These are phyloP conservation scores for Fusarium poae DNA, from an alignment of 2,329 filamentous ascomycete genomes.

Conservation along the genomic window DNA sequence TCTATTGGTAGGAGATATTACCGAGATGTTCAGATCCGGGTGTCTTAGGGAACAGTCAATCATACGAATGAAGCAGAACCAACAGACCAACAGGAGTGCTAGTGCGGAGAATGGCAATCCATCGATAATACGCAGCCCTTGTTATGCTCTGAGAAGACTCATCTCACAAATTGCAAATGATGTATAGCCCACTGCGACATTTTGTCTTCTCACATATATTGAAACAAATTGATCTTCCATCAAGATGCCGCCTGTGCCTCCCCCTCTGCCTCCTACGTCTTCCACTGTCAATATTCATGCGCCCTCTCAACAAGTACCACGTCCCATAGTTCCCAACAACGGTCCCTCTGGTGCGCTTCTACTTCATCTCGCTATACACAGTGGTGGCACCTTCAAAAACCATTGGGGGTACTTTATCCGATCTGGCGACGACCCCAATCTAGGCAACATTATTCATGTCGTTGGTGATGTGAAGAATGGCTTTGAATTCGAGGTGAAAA, in stretches of 20 bases:
- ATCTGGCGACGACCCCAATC: rapidly evolving
- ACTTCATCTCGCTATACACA: neutral
- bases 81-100: no score
- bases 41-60: no score
- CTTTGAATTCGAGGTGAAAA: conserved; percentile 1
- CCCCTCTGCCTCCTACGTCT: neutral
- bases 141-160: no score
- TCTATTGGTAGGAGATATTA: no score
- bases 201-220: neutral
- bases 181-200: no score
- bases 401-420: conserved; percentile 11
- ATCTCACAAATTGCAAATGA: no score
- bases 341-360: rapidly evolving
- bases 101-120: no score
- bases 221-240: neutral
- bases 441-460: neutral
- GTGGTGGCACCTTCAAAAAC: neutral
- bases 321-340: rapidly evolving
- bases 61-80: no score
- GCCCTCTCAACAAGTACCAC: neutral
- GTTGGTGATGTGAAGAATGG: neutral
- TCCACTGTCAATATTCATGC: rapidly evolving
- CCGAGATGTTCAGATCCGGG: no score
- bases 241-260: neutral
- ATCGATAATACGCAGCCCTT: no score